Base-by-base conservation (phyloP, 2,329 filamentous ascomycete species). In the Penicillium sp. region DNA sequence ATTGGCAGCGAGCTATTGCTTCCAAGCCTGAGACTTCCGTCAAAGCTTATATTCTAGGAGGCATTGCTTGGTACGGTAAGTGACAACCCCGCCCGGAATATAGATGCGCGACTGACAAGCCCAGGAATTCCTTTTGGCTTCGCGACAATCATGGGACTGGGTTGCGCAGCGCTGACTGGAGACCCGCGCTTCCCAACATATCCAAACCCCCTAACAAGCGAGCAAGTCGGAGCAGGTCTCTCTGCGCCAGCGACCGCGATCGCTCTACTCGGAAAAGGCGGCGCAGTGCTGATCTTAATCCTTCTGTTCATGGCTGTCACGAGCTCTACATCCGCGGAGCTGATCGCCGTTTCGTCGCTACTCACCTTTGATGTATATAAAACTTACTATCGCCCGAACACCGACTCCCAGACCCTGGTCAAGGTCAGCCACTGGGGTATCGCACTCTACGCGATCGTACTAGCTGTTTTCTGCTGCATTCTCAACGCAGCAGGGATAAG, bases 341-440 rank as follows among this genome's bases (percentile, higher is more conserved):
- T 81, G 11, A 80, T 82, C 45, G 78, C 79, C 0, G 78, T 81
- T 0, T 78, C 76, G 0, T 80, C 79, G 0, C 79, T 82, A 44
- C 74, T 82, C 39, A 78, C 75, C 24, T 83, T 81, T 46, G 79
- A 82, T 48, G 77, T 82, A 10, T 82, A 82, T 60, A 72, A 78
- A 0, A 75, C 74, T 5, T 81, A 82, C 57, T 66, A 78, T 55
- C 79, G 79, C 50, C 71, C 70, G 0, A 54, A 55, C 0, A 77
- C 80, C 0, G 77, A 71, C 0, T 77, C 81, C 36, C 61, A 66
- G 0, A 73, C 80, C 14, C 71, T 81, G 0, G 81, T 83, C 38
- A 72, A 73, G 0, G 79, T 77, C 73, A 78, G 74, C 43, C 80
- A 82, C 56, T 75, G 76, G 29, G 77, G 76, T 1, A 79, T 83